phyloP scores from a whole-genome alignment of 1,139 yeast genomes.

The Lodderomyces orthopsilosis region DNA sequence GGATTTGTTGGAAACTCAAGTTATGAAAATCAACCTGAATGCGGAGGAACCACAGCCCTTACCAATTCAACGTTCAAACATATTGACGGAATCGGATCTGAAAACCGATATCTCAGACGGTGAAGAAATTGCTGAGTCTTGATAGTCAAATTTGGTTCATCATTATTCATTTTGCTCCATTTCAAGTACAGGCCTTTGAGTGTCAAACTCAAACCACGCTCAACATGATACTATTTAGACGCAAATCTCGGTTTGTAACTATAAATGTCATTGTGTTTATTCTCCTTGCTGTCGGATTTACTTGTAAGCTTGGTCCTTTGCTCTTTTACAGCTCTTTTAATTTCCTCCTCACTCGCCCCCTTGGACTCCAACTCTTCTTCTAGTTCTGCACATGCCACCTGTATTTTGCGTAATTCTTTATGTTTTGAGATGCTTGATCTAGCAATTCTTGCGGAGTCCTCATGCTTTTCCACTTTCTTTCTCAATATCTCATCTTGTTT shows the following conservation, averaged over 20 bases:
- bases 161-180: too few species aligned
- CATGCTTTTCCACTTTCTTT: conserved; percentile 17
- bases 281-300: neutral
- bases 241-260: conserved; percentile 10
- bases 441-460: conserved; percentile 19
- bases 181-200: too few species aligned
- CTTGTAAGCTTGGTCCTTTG: conserved; percentile 22
- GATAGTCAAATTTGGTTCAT: too few species aligned
- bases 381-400: conserved; percentile 53
- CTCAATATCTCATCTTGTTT: conserved; percentile 15
- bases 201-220: too few species aligned
- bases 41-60: neutral
- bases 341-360: conserved; percentile 29
- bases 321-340: conserved; percentile 21
- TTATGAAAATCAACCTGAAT: neutral
- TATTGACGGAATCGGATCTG: neutral
- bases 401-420: conserved; percentile 47
- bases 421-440: conserved; percentile 40
- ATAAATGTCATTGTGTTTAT: neutral
- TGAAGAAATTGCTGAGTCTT: too few species aligned
- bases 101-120: neutral
- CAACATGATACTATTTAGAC: neutral
- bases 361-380: conserved; percentile 56
- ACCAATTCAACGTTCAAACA: neutral
- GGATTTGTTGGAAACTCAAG: neutral